Evolutionary conservation across 768 basidiomycete species (phyloP), one percentile per base, ranked within the genome.

Genomic region (Amanita pseudoporphyria): DNA sequence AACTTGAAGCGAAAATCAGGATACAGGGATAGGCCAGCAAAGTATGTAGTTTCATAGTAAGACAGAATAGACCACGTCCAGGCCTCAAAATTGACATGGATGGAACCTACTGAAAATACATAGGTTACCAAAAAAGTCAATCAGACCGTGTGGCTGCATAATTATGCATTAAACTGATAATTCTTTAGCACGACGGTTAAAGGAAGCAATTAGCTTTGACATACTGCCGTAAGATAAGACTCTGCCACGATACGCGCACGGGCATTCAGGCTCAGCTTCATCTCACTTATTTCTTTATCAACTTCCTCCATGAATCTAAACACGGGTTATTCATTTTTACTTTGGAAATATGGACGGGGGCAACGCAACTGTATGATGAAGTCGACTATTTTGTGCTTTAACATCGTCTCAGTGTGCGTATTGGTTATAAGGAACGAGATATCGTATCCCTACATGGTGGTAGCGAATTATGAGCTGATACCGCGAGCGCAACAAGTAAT

Each of bases 351-450:
- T 7, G 5, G 9, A 39, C 44, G 37, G 12, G 9, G 5, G n/a
- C 14, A 9, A 70, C 83, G 42, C 54, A 43, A 95, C 90, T 98
- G 92, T 57, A 98, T 96, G 70, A 99, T 96, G 67, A 99, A 99
- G 69, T 99, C 96, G 32, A 99, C 96, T 46, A 99, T 87, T 72
- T 98, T 98, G 69, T 99, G 96, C 71, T 98, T 99, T 57, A 98
- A 74, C 96, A 99, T 98, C 9, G 90, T 94, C 66, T 98, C 95
- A 28, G 93, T 78, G 64, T 99, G 93, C 45, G 85, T 83, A 67
- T 98, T 96, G 51, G 95, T 97, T 63, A 99, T 94, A 54, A 98
- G 73, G 75, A 99, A 98, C 2, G 92, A 95, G 54, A 99, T 98
- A 57, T 98, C 96, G 58, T 97, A 98, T 49, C 96, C 96, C 92